Evolutionary conservation across 1,139 yeast genomes (phyloP).

Genomic region (Pichia sp.): DNA sequence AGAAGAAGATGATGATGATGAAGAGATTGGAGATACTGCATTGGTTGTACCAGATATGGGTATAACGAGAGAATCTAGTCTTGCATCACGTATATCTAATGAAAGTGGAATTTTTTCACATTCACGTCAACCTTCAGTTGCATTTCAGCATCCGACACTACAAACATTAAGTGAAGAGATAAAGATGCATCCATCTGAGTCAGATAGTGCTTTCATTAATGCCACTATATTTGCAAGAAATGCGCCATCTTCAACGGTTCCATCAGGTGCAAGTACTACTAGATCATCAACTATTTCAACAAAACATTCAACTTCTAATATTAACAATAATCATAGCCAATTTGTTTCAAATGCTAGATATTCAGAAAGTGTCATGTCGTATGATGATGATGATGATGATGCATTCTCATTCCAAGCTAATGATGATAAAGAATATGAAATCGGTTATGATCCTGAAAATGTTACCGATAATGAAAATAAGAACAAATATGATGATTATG

Average conservation of each 20-base stretch:
- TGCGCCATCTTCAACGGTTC: constrained; percentile 1
- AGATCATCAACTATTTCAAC: constrained; percentile 8
- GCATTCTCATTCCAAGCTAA: constrained; percentile 20
- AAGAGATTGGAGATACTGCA: too few species aligned
- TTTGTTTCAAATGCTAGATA: constrained; percentile 15
- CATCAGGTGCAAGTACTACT: background rate
- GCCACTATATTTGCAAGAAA: background rate
- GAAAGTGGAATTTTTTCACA: constrained; percentile 14
- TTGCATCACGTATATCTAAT: constrained; percentile 15
- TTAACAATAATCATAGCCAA: constrained; percentile 8
- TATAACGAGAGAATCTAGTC: constrained; percentile 16
- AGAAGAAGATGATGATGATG: constrained; percentile 18
- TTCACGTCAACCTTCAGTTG: constrained; percentile 7
- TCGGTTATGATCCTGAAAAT: constrained; percentile 10
- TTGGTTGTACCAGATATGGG: constrained; percentile 14
- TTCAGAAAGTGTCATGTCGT: constrained; percentile 13
- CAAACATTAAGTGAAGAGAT: constrained; percentile 12
- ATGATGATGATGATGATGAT: constrained; percentile 16
- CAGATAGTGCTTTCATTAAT: constrained; percentile 6
- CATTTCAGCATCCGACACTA: constrained; percentile 8
- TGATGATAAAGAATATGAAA: constrained; percentile 19
- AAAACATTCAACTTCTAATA: background rate
- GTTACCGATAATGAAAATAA: background rate
- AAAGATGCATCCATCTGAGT: background rate
- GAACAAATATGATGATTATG: background rate